These are phyloP conservation scores for Wickerhamiella shivajii DNA, from an alignment of 805 yeast genomes.

Conservation along the genomic window DNA sequence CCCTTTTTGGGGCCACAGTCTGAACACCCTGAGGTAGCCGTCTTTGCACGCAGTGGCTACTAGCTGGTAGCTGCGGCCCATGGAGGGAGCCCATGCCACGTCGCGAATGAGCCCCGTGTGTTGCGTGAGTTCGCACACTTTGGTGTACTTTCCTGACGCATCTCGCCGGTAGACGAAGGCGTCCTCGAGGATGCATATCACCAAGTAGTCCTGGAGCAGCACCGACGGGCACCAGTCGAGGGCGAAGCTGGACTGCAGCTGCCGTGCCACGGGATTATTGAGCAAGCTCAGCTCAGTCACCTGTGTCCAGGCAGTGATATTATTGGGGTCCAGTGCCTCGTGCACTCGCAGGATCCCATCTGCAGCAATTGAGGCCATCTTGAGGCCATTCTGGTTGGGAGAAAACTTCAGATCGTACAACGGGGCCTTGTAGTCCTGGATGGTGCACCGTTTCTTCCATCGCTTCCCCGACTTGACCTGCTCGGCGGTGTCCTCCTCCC, in stretches of 20 bases:
- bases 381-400: slow-evolving; percentile 67
- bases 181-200: slow-evolving; percentile 74
- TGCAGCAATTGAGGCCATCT: slow-evolving; percentile 73
- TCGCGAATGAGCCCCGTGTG: slow-evolving; percentile 78
- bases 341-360: slow-evolving; percentile 78
- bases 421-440: slow-evolving; percentile 81
- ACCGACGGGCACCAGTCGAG: slow-evolving; percentile 85
- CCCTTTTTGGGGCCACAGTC: slow-evolving; percentile 27
- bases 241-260: slow-evolving; percentile 72
- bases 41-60: slow-evolving; percentile 95
- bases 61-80: slow-evolving; percentile 78
- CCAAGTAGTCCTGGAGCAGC: slow-evolving; percentile 65
- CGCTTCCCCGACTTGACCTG: slow-evolving; percentile 63
- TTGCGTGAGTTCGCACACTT: slow-evolving; percentile 55
- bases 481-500: slow-evolving; percentile 83
- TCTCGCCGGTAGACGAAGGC: slow-evolving; percentile 60
- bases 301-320: slow-evolving; percentile 65
- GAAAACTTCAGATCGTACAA: slow-evolving; percentile 82
- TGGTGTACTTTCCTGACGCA: slow-evolving; percentile 29
- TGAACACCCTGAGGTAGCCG: slow-evolving; percentile 78
- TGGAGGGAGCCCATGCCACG: slow-evolving; percentile 92
- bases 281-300: slow-evolving; percentile 51
- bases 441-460: slow-evolving; percentile 61
- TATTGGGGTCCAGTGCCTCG: slow-evolving; percentile 83
- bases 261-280: slow-evolving; percentile 58